These are phyloP conservation scores for Amanita rimosa DNA, from an alignment of 768 basidiomycete species.

Conservation along the genomic window DNA sequence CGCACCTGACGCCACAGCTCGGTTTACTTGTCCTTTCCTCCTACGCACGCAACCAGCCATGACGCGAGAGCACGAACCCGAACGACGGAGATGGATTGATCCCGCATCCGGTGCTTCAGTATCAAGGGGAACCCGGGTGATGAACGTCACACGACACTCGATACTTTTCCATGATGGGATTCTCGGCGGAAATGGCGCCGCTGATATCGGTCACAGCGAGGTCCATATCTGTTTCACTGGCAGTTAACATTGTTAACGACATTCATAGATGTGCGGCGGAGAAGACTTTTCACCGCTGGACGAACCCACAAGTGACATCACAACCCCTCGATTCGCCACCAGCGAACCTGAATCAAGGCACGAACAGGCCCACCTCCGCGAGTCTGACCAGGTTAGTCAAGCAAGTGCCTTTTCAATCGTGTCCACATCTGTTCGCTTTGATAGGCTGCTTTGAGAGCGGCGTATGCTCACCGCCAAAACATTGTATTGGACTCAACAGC, in stretches of 20 bases:
- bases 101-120: not conserved
- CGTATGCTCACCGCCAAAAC: constrained; percentile 12
- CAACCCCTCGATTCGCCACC: not conserved
- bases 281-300: not conserved
- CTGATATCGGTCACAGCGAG: not conserved
- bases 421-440: constrained; percentile 5
- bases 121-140: not conserved
- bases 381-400: not conserved
- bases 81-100: not conserved
- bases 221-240: not conserved
- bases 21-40: not conserved
- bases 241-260: not conserved
- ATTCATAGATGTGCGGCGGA: not conserved
- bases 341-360: not conserved
- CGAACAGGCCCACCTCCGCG: not conserved
- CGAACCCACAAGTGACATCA: not conserved
- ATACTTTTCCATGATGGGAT: not conserved
- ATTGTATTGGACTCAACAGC: constrained; percentile 32
- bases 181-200: not conserved
- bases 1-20: not conserved
- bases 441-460: constrained; percentile 5
- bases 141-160: not conserved
- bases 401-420: not conserved
- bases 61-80: not conserved
- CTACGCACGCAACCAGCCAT: not conserved